Evolutionary conservation across 306 rosid genomes (phyloP), one percentile per base, ranked within the genome.

Genomic region (Rosa chinensis): DNA sequence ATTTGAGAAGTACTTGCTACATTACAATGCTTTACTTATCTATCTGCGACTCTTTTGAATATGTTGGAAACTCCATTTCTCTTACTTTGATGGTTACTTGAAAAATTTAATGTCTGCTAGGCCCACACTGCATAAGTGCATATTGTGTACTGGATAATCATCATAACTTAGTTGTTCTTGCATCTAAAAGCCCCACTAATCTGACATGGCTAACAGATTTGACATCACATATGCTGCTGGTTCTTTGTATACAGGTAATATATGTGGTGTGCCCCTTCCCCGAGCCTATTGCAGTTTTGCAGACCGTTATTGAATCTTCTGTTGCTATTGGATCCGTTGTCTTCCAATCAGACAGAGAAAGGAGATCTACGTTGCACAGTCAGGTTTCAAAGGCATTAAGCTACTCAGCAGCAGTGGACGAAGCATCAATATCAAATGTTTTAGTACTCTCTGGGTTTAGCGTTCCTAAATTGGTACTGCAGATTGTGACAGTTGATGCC

Each of bases 251-350:
- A 62, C 90, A 95, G 99, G 99, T 95, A 76, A 85, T 95, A 73
- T 95, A 95, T 88, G 99, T 95, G 76, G 93, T 95, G 47, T 95
- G 99, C 89, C 99, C 99, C 61, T 92, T 95, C 84, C 99, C 99
- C 14, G 99, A 95, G 83, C 97, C 99, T 48, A 84, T 90, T 84
- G 97, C 97, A 78, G 86, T 95, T 85, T 88, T 95, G 75, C 95
- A 89, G 89, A 95, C 99, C 63, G 90, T 95, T 40, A 77, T 91
- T 83, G 98, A 95, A 83, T 87, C 99, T 72, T 89, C 98, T 84
- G 93, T 95, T 82, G 90, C 99, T 75, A 81, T 95, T 53, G 99
- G 99, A 77, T 91, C 99, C 1, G 94, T 90, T 84, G 81, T 85
- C 86, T 95, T 89, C 77, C 95, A 88, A 74, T 88, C 92, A 79